These are phyloP conservation scores for Flaveria brownii DNA, from an alignment of 129 eudicot species.

Conservation along the genomic window DNA sequence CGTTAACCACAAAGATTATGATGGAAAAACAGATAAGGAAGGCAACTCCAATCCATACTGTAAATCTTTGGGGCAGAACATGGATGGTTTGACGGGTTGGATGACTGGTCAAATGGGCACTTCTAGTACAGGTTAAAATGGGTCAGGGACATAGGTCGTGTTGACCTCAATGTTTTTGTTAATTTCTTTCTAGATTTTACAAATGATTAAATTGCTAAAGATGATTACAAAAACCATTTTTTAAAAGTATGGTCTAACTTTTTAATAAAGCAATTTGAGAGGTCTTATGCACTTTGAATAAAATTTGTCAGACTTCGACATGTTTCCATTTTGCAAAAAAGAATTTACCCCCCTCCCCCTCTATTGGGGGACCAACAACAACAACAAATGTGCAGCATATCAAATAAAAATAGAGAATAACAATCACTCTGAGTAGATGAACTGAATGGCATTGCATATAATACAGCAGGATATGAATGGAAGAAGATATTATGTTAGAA, in stretches of 20 bases:
- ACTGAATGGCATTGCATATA: conserved; percentile 1
- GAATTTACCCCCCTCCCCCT: no score
- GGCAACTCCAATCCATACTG: not conserved
- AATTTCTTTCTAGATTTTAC: not conserved
- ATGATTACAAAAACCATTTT: not conserved
- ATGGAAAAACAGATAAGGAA: not conserved
- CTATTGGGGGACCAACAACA: conserved; percentile 14
- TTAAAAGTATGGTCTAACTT: not conserved
- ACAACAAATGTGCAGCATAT: not conserved
- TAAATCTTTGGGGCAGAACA: not conserved
- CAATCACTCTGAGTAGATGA: not conserved
- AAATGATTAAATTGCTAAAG: not conserved
- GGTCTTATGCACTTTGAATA: not conserved
- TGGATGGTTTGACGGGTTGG: not conserved
- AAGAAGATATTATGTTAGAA: conserved; percentile 21
- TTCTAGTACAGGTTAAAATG: not conserved
- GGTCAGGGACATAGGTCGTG: not conserved
- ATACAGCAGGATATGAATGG: conserved; percentile 10
- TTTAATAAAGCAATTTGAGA: not conserved
- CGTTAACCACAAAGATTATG: not conserved
- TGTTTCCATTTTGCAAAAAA: no score
- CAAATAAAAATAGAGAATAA: not conserved
- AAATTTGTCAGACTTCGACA: not conserved
- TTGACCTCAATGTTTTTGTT: not conserved
- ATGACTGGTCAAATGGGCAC: not conserved